Percentiles rank a stretch among this genome's conserved stretches.
phyloP scores from a whole-genome alignment of 192 early-diverging fungal species.

The Pilaira anomala region DNA sequence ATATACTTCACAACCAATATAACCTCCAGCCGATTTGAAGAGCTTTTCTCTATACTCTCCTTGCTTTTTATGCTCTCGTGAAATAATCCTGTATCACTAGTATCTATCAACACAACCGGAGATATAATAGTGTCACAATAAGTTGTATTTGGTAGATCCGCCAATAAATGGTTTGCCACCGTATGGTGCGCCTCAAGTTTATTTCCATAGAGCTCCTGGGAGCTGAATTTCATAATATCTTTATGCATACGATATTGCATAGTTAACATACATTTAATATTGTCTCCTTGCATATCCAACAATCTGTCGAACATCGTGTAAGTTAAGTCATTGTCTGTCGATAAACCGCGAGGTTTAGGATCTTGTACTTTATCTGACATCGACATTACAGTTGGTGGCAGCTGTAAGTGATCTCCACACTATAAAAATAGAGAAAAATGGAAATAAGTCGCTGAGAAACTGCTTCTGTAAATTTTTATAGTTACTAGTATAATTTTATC shows the following conservation, averaged over 20 bases:
- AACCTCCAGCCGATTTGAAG: slow-evolving; percentile 76
- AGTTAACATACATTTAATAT: slow-evolving; percentile 64
- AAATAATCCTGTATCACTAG: slow-evolving; percentile 42
- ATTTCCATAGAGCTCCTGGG: slow-evolving; percentile 63
- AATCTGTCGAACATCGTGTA: slow-evolving; percentile 81
- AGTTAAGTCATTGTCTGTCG: slow-evolving; percentile 32
- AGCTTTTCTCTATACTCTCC: slow-evolving; percentile 55
- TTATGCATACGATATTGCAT: slow-evolving; percentile 89
- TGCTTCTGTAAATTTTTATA: background rate
- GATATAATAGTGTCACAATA: slow-evolving; percentile 53
- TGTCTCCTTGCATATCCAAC: slow-evolving; percentile 50
- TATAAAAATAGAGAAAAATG: background rate
- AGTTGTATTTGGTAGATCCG: slow-evolving; percentile 56
- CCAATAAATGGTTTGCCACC: slow-evolving; percentile 61
- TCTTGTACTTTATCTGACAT: slow-evolving; percentile 10
- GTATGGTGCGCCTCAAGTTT: slow-evolving; percentile 58
- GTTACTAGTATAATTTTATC: slow-evolving; percentile 59
- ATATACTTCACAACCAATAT: slow-evolving; percentile 60
- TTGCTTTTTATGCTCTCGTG: slow-evolving; percentile 37
- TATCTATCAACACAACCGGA: slow-evolving; percentile 70
- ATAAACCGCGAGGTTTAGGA: background rate
- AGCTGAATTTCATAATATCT: slow-evolving; percentile 74
- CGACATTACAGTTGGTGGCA: slow-evolving; percentile 81
- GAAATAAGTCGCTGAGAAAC: too few relatives aligned
- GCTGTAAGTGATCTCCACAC: slow-evolving; percentile 84